Conservation (phyloP, 2,329 filamentous ascomycete genomes). For the Verticillium dahliae region DNA sequence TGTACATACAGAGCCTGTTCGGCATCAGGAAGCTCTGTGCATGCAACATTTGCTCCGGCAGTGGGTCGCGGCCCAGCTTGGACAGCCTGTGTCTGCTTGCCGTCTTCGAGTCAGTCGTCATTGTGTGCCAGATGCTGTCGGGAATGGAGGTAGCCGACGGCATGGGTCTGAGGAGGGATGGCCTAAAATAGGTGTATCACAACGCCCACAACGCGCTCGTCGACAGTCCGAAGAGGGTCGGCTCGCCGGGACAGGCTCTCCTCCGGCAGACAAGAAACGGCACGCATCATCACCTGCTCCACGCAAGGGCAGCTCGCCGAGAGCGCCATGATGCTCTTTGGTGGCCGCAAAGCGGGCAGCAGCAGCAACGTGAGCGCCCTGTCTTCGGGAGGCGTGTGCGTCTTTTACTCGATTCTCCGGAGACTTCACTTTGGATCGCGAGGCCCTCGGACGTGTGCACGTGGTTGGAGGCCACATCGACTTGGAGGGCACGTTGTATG, state of each 20-base stretch:
- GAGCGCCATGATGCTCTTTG: not conserved
- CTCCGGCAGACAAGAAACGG: not conserved
- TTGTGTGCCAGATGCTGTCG: not conserved
- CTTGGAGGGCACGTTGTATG: not conserved
- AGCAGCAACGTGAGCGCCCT: not conserved
- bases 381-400: not conserved
- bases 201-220: not conserved
- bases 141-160: not conserved
- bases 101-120: not conserved
- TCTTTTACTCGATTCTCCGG: not conserved
- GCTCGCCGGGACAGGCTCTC: not conserved
- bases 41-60: not conserved
- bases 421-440: not conserved
- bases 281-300: not conserved
- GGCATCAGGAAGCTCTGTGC: not conserved
- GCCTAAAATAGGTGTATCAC: not conserved
- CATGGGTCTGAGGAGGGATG: not conserved
- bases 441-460: not conserved
- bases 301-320: not conserved
- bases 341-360: not conserved
- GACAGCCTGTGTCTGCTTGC: not conserved
- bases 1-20: not conserved
- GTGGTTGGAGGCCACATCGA: not conserved
- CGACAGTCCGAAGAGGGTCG: not conserved
- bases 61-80: not conserved